Percentiles rank a stretch among this genome's conserved stretches.
phyloP scores from a whole-genome alignment of 208 protist species.

The Acanthamoeba healyi region DNA sequence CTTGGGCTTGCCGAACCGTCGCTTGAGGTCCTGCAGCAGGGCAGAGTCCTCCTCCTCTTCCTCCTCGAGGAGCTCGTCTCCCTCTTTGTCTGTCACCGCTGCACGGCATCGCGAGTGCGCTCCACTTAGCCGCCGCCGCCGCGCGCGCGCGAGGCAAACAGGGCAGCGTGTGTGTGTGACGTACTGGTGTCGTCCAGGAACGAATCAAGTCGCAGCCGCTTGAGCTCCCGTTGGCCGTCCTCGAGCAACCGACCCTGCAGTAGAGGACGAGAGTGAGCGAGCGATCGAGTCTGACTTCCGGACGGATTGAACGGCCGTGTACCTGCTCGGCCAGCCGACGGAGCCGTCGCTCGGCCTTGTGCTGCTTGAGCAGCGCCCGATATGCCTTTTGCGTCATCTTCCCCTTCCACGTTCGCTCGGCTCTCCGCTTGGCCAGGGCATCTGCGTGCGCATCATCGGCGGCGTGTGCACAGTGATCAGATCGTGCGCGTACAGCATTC shows the following conservation, averaged over 20 bases:
- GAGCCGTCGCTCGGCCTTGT: slow-evolving; percentile 18
- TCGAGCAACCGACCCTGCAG: slow-evolving; percentile 10
- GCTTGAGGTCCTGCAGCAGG: slow-evolving; percentile 25
- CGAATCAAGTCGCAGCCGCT: not conserved
- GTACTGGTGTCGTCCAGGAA: not conserved
- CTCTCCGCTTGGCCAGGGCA: not conserved
- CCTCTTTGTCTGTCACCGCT: not conserved
- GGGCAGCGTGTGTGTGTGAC: not conserved
- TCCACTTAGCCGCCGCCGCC: no score
- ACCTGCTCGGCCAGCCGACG: not conserved
- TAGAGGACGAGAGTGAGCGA: not conserved
- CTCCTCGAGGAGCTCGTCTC: not conserved
- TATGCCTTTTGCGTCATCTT: slow-evolving; percentile 3
- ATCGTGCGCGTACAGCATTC: no score
- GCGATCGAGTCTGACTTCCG: not conserved
- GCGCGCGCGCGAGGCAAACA: no score
- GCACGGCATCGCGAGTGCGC: no score
- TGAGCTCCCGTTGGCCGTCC: not conserved
- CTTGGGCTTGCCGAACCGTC: not conserved
- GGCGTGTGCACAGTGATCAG: not conserved
- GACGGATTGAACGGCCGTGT: no score
- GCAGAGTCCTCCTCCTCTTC: not conserved
- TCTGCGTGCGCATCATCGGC: not conserved
- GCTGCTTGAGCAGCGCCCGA: slow-evolving; percentile 21
- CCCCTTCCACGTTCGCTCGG: not conserved